These are phyloP conservation scores for Calonectria naviculata DNA, from an alignment of 2,329 filamentous ascomycete genomes.

Conservation along the genomic window DNA sequence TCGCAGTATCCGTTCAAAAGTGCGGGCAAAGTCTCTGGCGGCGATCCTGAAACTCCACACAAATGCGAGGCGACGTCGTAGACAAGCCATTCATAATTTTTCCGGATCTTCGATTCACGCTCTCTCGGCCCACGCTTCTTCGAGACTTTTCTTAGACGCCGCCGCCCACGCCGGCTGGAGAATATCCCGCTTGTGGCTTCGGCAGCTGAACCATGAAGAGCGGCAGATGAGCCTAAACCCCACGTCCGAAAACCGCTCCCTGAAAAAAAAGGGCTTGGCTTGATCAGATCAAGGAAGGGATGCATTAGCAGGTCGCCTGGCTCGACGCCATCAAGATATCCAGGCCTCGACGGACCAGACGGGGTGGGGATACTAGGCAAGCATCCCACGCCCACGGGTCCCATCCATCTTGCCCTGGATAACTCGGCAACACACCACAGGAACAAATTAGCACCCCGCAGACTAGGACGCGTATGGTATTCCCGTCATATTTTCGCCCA, in stretches of 20 bases:
- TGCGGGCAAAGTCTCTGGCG: neutral
- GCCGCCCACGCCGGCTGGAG: neutral
- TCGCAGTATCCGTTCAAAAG: neutral
- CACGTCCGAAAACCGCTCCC: neutral
- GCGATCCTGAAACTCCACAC: neutral
- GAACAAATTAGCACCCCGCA: neutral
- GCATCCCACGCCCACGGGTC: neutral
- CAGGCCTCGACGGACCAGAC: neutral
- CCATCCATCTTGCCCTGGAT: neutral
- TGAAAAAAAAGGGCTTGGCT: neutral
- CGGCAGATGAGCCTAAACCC: neutral
- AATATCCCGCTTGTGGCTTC: constrained; percentile 3
- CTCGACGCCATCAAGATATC: neutral
- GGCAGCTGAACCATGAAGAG: neutral
- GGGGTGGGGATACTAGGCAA: neutral
- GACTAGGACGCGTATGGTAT: neutral
- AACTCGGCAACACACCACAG: neutral
- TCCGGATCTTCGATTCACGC: neutral
- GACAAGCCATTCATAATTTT: neutral
- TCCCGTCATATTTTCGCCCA: neutral
- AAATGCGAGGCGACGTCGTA: neutral
- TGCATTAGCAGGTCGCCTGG: neutral
- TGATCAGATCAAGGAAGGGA: neutral
- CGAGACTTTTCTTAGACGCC: neutral
- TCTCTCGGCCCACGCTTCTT: neutral